phyloP scores from a whole-genome alignment of 2,329 filamentous ascomycete species.

The Pseudocercospora ulei region DNA sequence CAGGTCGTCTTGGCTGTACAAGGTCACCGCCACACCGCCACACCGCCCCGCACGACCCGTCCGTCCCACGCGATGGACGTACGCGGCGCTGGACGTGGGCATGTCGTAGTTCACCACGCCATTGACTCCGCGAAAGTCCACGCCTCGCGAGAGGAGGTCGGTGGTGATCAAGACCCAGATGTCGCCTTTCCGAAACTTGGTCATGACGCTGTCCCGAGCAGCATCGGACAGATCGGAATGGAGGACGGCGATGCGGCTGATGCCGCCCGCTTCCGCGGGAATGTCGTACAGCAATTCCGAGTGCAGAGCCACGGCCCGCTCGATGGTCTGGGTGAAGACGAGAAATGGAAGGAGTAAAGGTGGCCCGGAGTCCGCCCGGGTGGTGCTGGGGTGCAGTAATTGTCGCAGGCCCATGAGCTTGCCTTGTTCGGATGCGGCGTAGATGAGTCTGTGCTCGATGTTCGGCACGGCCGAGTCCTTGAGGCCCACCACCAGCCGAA shows the following conservation, averaged over 20 bases:
- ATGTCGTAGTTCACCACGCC: conserved; percentile 97
- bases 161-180: conserved; percentile 97
- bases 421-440: conserved; percentile 84
- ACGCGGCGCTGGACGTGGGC: conserved; percentile 76
- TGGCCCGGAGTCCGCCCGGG: conserved; percentile 46
- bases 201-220: conserved; percentile 70
- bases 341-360: conserved; percentile 76
- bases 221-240: conserved; percentile 75
- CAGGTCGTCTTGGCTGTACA: conserved; percentile 93
- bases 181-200: conserved; percentile 79
- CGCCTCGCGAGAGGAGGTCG: conserved; percentile 78
- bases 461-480: conserved; percentile 95
- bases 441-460: conserved; percentile 76
- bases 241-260: conserved; percentile 74
- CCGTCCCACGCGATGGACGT: conserved; percentile 85
- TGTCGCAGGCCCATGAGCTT: conserved; percentile 88
- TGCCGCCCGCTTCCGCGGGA: conserved; percentile 73
- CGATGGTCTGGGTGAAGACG: conserved; percentile 93
- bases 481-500: conserved; percentile 86
- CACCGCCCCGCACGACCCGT: conserved; percentile 80
- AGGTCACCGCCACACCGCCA: conserved; percentile 81
- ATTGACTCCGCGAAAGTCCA: conserved; percentile 91
- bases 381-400: conserved; percentile 65
- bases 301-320: conserved; percentile 75
- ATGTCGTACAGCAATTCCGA: conserved; percentile 92